Evolutionary conservation across 2,329 filamentous ascomycete genomes (phyloP).

Genomic region (Polychaeton citri): DNA sequence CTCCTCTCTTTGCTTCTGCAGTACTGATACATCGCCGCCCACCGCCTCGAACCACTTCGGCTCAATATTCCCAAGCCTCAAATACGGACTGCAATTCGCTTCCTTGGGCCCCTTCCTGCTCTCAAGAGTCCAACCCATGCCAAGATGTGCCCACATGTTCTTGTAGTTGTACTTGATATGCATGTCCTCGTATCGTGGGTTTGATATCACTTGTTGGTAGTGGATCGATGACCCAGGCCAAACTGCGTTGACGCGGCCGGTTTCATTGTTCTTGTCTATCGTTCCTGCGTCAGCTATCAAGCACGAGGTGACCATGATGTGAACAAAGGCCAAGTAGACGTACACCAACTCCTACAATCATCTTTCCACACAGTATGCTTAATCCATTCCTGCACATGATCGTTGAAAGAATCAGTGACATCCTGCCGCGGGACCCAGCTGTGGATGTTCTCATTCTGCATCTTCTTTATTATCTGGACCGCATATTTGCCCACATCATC

Average conservation of each 20-base stretch:
- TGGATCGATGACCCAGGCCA: slow-evolving; percentile 40
- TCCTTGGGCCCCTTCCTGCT: slow-evolving; percentile 11
- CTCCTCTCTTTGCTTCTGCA: slow-evolving; percentile 8
- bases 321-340: too few species aligned
- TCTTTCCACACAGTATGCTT: slow-evolving; percentile 38
- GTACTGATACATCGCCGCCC: slow-evolving; percentile 11
- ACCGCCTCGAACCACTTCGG: slow-evolving; percentile 24
- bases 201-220: slow-evolving; percentile 28
- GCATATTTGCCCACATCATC: slow-evolving; percentile 26
- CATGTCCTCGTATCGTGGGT: slow-evolving; percentile 31
- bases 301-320: too few species aligned
- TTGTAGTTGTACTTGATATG: slow-evolving; percentile 26
- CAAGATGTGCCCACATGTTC: slow-evolving; percentile 29
- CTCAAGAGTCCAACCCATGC: slow-evolving; percentile 27
- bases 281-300: too few species aligned
- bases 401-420: slow-evolving; percentile 30
- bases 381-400: slow-evolving; percentile 34
- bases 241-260: slow-evolving; percentile 33
- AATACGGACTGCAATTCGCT: slow-evolving; percentile 25
- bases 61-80: slow-evolving; percentile 28
- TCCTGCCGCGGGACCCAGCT: slow-evolving; percentile 27
- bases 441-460: slow-evolving; percentile 33
- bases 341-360: slow-evolving; percentile 33
- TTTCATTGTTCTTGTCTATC: slow-evolving; percentile 35
- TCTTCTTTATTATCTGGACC: slow-evolving; percentile 31